Evolutionary conservation across 78 protist species (phyloP), one percentile per base, ranked within the genome.

Genomic region (Bodo saltans): DNA sequence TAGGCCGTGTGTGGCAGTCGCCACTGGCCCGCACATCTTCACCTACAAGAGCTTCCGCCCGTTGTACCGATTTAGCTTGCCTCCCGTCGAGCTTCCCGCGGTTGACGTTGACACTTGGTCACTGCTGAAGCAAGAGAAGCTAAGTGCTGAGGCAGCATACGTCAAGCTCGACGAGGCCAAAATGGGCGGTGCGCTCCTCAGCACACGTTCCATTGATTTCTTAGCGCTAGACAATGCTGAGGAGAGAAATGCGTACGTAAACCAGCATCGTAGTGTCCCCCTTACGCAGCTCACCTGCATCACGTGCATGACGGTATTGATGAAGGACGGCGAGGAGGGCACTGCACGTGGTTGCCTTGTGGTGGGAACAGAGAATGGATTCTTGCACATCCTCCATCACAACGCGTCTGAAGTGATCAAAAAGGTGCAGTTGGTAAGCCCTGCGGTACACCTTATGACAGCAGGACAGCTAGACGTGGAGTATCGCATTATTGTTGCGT

Each of bases 271-370:
- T 35, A 67, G 23, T 32, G 25, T 0, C 60, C 86, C 89, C 67
- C 52, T 87, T n/a, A 35, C 0, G 35, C 79, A 47, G 71, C 86
- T 60, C 47, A 52, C 88, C 28, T 52, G 52, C 68, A 21, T 83
- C 3, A 88, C 90, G 25, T 87, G 90, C 83, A 70, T 90, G 90
- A 79, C 75, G 68, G 90, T 73, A 40, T 27, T 90, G 33, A 78
- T 81, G 30, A 87, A 88, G 83, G 37, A 81, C 60, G 4, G 26
- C 25, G 92, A 90, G 26, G 93, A 84, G 11, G 87, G 40, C 11
- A 52, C 12, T 11, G 74, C 86, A 23, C 30, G 73, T 30, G 86
- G 89, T 30, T 68, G 35, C 34, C 85, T 90, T 1, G 86, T 90
- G 17, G 32, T 90, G 1, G 93, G 93, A 23, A 85, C 91, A 0